Base-by-base conservation (phyloP, 2,329 filamentous ascomycete genomes). In the Blastomyces gilchristii region DNA sequence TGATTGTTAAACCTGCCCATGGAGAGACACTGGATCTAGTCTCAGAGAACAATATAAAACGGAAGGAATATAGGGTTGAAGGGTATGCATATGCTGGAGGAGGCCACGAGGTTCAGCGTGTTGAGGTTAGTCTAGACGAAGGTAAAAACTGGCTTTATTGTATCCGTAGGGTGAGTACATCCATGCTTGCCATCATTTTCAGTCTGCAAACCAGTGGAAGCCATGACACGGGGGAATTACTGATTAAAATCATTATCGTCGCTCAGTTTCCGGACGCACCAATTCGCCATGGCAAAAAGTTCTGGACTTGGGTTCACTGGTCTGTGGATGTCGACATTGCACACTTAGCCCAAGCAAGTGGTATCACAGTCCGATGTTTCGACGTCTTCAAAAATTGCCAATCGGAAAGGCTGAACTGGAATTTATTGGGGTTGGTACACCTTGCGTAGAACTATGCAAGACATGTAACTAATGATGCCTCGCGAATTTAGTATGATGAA, bases 221-320 rank as follows among this genome's bases (percentile, higher is more conserved):
- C 28, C n/a, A 53, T 52, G 11, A 34, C 28, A 8, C 16, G 37
- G 9, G 4, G 9, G 31, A 25, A 12, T 18, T 47, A 31, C 28
- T 60, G 47, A 61, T 69, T 71, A 47, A 67, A 49, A 11, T 14
- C 18, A 34, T 34, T 34, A 54, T 34, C 28, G 8, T 3, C 28
- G 3, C 25, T 16, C 63, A 77, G 65, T 81, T 79, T 58, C 80
- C 81, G 1, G 75, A 82, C 18, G 71, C 71, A 5, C 80, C 81
- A 0, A 74, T 83, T 43, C 73, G 81, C 4, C 79, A 83, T 62
- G 81, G 80, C 2, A 79, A 76, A 49, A 83, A 81, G 66, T 83
- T 81, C 67, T 83, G 80, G 81, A 78, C 80, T 0, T 83, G 81
- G 81, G 54, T 80, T 3, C 77, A 80, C 65, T 83, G 81, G 81